Base-by-base conservation (phyloP, 495 filamentous ascomycete species). In the Hyaloscypha bicolor region DNA sequence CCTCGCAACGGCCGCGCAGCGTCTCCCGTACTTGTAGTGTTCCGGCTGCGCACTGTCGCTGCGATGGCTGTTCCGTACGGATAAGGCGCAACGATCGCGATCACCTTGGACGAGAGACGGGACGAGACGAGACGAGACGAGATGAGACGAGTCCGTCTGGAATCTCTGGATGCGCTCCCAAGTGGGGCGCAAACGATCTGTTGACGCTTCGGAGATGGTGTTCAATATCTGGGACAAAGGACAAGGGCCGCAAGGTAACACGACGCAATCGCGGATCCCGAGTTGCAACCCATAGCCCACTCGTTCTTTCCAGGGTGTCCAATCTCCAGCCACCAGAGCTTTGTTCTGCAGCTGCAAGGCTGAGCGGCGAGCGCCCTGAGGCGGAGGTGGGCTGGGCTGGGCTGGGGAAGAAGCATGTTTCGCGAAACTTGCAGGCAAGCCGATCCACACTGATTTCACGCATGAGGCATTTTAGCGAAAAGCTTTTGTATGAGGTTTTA, bases 251-350 rank as follows among this genome's bases (percentile, higher is more conserved):
- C 16, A 37, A 5, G 22, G 42, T 48, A 59, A 48, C 55, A 65
- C 55, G 35, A 65, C 25, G 55, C 55, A 45, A 48, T 65, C 63
- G 63, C 32, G 51, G 63, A 65, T 59, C 16, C 42, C 25, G 6
- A 45, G 30, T 25, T 6, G 37, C 58, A 39, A 60, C 51, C 51
- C 19, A 53, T 2, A 4, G 51, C 51, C 51, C 51, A 53, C 6
- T 53, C 51, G 6, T 53, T 25, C 8, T 39, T 19, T 30, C 14
- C 58, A 29, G 2, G 35, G 1, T 37, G 35, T 6, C 30, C 55
- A 45, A 35, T 30, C 19, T 39, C 30, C 35, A 39, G 58, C 14
- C 32, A 4, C n/a, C n/a, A n/a, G n/a, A n/a, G 16, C 9, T 35
- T 42, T 31, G 4, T 61, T 33, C 21, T 1, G 5, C 55, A 11